Conservation (phyloP, 2,329 filamentous ascomycete genomes). For the Gliomastix tumulicola region DNA sequence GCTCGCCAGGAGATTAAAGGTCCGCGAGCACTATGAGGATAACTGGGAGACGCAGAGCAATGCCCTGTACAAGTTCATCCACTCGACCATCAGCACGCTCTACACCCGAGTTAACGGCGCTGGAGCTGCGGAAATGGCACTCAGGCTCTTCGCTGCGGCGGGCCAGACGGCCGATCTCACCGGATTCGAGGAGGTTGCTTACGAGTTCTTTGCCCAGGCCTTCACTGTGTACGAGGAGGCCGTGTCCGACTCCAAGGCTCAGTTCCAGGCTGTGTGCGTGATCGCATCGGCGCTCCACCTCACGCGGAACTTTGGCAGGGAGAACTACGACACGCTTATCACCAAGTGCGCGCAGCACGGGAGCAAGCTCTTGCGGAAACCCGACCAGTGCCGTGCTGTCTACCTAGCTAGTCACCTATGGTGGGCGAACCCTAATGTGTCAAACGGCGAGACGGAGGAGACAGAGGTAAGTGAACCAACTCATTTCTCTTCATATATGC, state of each 20-base stretch:
- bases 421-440: constrained; percentile 86
- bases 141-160: constrained; percentile 85
- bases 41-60: constrained; percentile 61
- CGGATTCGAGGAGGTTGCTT: constrained; percentile 90
- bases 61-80: constrained; percentile 90
- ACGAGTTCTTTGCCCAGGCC: constrained; percentile 96
- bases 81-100: constrained; percentile 76
- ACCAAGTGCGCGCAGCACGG: constrained; percentile 96
- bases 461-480: constrained; percentile 59
- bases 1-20: constrained; percentile 81
- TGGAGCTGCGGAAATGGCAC: constrained; percentile 77
- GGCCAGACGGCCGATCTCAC: constrained; percentile 90
- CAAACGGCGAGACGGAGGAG: constrained; percentile 72
- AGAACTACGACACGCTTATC: constrained; percentile 98
- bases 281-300: constrained; percentile 86
- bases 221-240: constrained; percentile 98
- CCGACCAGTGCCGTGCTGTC: constrained; percentile 93
- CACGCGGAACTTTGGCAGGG: constrained; percentile 84
- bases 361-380: constrained; percentile 94
- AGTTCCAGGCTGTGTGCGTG: constrained; percentile 96
- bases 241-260: constrained; percentile 89
- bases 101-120: constrained; percentile 76
- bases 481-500: not conserved
- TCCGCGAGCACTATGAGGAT: constrained; percentile 73
- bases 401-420: constrained; percentile 95